Evolutionary conservation across 768 basidiomycete species (phyloP), one percentile per base, ranked within the genome.

Genomic region (Hypholoma fasciculare): DNA sequence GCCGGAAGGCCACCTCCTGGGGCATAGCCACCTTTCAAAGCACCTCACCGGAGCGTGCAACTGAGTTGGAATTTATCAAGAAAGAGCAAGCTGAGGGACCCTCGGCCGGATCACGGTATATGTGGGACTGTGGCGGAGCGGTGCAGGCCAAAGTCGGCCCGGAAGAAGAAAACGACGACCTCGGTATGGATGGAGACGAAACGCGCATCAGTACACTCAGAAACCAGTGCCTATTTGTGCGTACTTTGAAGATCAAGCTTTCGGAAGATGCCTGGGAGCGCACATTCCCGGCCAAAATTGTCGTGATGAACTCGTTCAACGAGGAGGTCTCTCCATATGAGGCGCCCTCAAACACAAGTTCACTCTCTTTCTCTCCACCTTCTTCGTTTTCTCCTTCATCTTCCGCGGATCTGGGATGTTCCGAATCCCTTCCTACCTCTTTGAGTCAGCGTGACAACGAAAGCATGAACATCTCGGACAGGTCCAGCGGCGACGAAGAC

Each of bases 1-100:
- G 62, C 37, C 65, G 67, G 47, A 69, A 69, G 49, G 62, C 63
- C 20, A 49, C 58, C 3, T 57, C 61, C 6, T 70, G 68, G 68
- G 69, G 63, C 13, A 66, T 66, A 27, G 70, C 69, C 13, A 63
- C 65, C n/a, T 59, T 62, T 20, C 42, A 49, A 12, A 56, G 43
- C 43, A 36, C 51, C 7, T 26, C 48, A 23, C 7, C n/a, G 42
- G 9, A 20, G 23, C 23, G 4, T 54, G 56, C 38, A 30, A 54
- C 14, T 11, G 49, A 43, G 20, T 8, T n/a, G 9, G 13, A 38
- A 17, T 4, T 49, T 17, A 7, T 50, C 47, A 34, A 26, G 54
- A 16, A 54, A 52, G 12, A 56, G 40, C 40, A 26, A 42, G 16
- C 54, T 49, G 6, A 52, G 43, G n/a, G 34, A 13, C 20, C 48